phyloP scores from a whole-genome alignment of 495 filamentous ascomycete genomes.

The Tuber calosporum region DNA sequence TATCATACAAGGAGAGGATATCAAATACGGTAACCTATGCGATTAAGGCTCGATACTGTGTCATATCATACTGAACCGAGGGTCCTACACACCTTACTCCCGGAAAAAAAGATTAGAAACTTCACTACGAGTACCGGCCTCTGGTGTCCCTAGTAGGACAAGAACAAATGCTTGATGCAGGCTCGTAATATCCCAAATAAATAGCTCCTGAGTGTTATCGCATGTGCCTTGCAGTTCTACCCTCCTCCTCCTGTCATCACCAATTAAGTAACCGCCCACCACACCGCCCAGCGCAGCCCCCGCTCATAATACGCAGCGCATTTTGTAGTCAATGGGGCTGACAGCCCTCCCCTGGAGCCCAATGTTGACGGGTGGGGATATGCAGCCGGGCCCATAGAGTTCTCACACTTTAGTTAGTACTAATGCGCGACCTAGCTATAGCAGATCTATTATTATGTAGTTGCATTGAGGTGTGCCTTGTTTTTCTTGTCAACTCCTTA shows the following conservation, averaged over 20 bases:
- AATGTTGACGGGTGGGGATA: neutral
- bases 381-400: too few relatives aligned
- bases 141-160: neutral
- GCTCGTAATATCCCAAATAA: neutral
- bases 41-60: neutral
- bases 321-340: neutral
- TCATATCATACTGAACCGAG: neutral
- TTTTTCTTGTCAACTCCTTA: too few relatives aligned
- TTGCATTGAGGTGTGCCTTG: too few relatives aligned
- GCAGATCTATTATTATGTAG: neutral
- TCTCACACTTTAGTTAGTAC: neutral
- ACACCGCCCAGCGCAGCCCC: neutral
- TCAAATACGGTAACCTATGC: neutral
- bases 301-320: neutral
- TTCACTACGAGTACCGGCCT: too few relatives aligned
- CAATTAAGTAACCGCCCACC: too few relatives aligned
- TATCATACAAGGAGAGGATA: neutral
- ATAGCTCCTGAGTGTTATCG: neutral
- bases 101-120: too few relatives aligned
- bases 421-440: neutral
- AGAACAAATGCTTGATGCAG: neutral
- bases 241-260: neutral
- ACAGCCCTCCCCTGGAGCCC: neutral
- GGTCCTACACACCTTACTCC: neutral
- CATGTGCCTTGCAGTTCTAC: neutral